Percentiles rank a stretch among this genome's conserved stretches.
phyloP scores from a whole-genome alignment of 805 yeast species.

The Suhomyces sp. region DNA sequence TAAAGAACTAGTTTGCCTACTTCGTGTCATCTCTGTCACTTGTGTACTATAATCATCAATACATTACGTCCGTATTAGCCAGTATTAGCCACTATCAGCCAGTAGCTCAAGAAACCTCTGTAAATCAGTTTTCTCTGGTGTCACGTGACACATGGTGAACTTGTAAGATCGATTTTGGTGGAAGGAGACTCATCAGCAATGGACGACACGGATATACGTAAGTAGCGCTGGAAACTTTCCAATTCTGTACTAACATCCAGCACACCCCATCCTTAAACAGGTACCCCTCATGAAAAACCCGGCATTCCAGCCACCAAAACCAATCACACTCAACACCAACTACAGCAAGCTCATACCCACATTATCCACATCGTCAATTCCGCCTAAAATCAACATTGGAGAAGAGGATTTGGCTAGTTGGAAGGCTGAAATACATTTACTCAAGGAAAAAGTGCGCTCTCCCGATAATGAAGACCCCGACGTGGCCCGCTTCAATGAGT shows the following conservation, averaged over 20 bases:
- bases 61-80: background rate
- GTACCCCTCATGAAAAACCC: conserved; percentile 58
- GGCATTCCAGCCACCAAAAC: conserved; percentile 49
- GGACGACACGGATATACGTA: conserved; percentile 21
- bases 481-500: conserved; percentile 19
- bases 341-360: conserved; percentile 36
- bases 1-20: background rate
- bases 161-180: background rate
- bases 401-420: conserved; percentile 26
- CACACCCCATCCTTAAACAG: conserved; percentile 48
- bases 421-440: conserved; percentile 29
- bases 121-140: background rate
- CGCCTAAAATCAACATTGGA: conserved; percentile 34
- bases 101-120: background rate
- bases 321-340: conserved; percentile 50
- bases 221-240: conserved; percentile 5
- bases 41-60: background rate
- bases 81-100: background rate
- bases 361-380: conserved; percentile 30
- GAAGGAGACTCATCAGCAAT: conserved; percentile 4
- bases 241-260: conserved; percentile 20
- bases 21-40: background rate
- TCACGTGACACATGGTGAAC: background rate
- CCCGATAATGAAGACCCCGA: conserved; percentile 9
- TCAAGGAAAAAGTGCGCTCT: conserved; percentile 19